A percentile compares a stretch with the other conserved stretches of the same genome.
Conservation (phyloP, 352 stramenopile species). For the Phytophthora ramorum region DNA sequence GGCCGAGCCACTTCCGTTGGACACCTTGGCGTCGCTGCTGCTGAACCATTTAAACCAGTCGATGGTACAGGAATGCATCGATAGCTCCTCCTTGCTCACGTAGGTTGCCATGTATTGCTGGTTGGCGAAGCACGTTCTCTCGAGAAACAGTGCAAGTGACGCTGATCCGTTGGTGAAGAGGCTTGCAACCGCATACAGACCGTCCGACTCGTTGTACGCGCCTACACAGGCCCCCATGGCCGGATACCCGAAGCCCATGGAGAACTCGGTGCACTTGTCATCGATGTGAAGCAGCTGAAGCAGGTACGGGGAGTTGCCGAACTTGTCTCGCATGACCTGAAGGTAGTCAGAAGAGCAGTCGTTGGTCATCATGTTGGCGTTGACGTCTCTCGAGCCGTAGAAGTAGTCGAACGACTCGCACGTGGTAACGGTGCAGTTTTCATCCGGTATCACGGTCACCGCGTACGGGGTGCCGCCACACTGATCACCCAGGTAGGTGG, state of each 20-base stretch:
- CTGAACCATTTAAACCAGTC: constrained; percentile 33
- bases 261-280: constrained; percentile 31
- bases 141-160: constrained; percentile 14
- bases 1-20: constrained; percentile 2
- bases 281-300: constrained; percentile 27
- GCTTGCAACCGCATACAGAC: constrained; percentile 22
- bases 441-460: constrained; percentile 18
- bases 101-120: constrained; percentile 24
- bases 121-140: constrained; percentile 27
- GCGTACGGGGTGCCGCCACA: constrained; percentile 27
- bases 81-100: constrained; percentile 15
- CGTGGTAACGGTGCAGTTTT: constrained; percentile 16
- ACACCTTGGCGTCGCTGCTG: constrained; percentile 26
- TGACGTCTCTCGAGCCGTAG: constrained; percentile 18
- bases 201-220: constrained; percentile 32
- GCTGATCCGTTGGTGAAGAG: constrained; percentile 25
- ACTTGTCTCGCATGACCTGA: constrained; percentile 29
- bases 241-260: constrained; percentile 25
- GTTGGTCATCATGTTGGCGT: constrained; percentile 36
- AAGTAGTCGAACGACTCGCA: constrained; percentile 20
- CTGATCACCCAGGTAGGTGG: constrained; percentile 25
- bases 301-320: constrained; percentile 29
- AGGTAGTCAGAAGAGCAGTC: constrained; percentile 26
- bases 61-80: constrained; percentile 23
- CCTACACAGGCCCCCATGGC: constrained; percentile 29